Evolutionary conservation across 73 alveolate species (phyloP).

Genomic region (Tetrahymena borealis): DNA sequence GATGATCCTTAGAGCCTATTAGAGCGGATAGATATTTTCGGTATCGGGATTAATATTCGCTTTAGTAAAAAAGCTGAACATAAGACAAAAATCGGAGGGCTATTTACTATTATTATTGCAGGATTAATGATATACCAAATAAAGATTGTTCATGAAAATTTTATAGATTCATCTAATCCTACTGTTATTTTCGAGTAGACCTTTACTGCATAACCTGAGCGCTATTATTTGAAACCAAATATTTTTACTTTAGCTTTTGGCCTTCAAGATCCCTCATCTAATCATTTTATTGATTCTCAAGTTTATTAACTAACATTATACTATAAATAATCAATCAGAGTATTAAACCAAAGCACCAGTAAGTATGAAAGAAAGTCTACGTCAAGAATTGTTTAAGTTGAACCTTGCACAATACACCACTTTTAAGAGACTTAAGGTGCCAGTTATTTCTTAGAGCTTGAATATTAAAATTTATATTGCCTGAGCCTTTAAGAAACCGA

Average conservation of each 20-base stretch:
- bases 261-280: not conserved
- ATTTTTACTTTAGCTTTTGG: not conserved
- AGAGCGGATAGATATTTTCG: not conserved
- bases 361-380: no score
- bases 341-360: no score
- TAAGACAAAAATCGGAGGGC: not conserved
- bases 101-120: not conserved
- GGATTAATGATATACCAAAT: not conserved
- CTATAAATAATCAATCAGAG: no score
- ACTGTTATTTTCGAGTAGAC: not conserved
- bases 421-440: no score
- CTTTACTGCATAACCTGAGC: not conserved
- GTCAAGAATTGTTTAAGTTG: no score
- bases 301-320: no score
- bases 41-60: not conserved
- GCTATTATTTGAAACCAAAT: not conserved
- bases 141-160: no score
- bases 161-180: not conserved
- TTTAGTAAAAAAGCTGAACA: not conserved
- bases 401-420: no score
- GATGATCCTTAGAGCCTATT: not conserved
- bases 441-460: no score
- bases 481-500: no score
- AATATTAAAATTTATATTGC: no score
- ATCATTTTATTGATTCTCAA: not conserved